Base-by-base conservation (phyloP, 495 filamentous ascomycete genomes). In the Rhypophila decipiens region DNA sequence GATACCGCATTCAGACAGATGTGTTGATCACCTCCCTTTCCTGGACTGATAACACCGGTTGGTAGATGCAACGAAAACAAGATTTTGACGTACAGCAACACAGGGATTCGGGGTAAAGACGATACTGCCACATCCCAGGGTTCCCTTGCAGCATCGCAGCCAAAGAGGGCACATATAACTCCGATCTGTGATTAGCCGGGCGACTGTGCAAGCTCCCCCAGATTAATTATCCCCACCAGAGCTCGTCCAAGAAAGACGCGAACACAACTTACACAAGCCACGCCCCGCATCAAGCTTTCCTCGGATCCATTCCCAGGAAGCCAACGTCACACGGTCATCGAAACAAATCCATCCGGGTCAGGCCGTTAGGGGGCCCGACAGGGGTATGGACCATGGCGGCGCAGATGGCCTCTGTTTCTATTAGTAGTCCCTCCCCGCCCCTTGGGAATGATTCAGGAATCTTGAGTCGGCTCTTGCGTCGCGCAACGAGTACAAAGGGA, bases 341-440 rank as follows among this genome's bases (percentile, higher is more conserved):
- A 9, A 11, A 11, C 3, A 47, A n/a, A n/a, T n/a, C 15, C 2
- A 18, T 12, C 5, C 5, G 12, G 21, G 23, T 11, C 29, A 17
- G n/a, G 37, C 15, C 5, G 5, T 5, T 33, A 45, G 31, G 42
- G 44, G 21, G 47, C 18, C 22, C 20, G 33, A 15, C 37, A 42
- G 15, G 20, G 27, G n/a, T 29, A 27, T 34, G 38, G 24, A 27
- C 15, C 31, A 35, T 2, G 41, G 27, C 39, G 41, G 51, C 45
- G 20, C 47, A 41, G 55, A 21, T 3, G 36, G 36, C 1, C 2
- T 15, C 12, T 43, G 46, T 17, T 50, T 19, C 20, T 51, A 55
- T 52, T 47, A 50, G 47, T 44, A 53, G 43, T 17, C 50, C 33
- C 12, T 20, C 13, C 35, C 42, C 52, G 19, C 49, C 50, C 52